These are phyloP conservation scores for Scytalidium lignicola DNA, from an alignment of 2,329 filamentous ascomycete genomes.

Conservation along the genomic window DNA sequence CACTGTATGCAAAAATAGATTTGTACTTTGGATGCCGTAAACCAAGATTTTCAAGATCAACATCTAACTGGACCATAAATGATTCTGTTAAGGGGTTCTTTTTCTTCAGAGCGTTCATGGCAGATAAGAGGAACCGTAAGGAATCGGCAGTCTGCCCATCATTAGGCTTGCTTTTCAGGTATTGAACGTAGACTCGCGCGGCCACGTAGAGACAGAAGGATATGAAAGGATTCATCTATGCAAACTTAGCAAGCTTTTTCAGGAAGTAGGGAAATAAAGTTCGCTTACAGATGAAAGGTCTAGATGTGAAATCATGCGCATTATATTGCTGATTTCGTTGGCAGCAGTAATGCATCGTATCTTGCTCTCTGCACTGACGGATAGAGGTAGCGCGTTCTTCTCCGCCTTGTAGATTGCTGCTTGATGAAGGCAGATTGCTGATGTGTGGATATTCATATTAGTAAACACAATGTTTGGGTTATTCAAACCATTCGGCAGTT, in stretches of 20 bases:
- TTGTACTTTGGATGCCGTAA: slow-evolving; percentile 53
- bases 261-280: background rate
- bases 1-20: slow-evolving; percentile 43
- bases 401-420: slow-evolving; percentile 97
- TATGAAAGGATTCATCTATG: slow-evolving; percentile 89
- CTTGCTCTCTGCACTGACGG: slow-evolving; percentile 84
- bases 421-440: slow-evolving; percentile 95
- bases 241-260: slow-evolving; percentile 11
- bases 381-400: slow-evolving; percentile 71
- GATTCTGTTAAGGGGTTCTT: slow-evolving; percentile 91
- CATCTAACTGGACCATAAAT: slow-evolving; percentile 87
- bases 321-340: slow-evolving; percentile 88
- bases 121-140: slow-evolving; percentile 82
- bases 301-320: slow-evolving; percentile 89
- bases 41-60: slow-evolving; percentile 76
- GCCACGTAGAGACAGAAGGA: slow-evolving; percentile 96
- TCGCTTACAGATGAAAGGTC: slow-evolving; percentile 71
- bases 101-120: slow-evolving; percentile 83
- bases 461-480: slow-evolving; percentile 86
- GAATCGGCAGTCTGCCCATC: slow-evolving; percentile 75
- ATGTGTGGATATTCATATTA: slow-evolving; percentile 97
- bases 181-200: slow-evolving; percentile 90
- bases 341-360: slow-evolving; percentile 89
- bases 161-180: slow-evolving; percentile 87
- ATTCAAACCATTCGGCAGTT: slow-evolving; percentile 68